phyloP scores from a whole-genome alignment of 2,329 filamentous ascomycete genomes.

The Verticillium albo-atrum region DNA sequence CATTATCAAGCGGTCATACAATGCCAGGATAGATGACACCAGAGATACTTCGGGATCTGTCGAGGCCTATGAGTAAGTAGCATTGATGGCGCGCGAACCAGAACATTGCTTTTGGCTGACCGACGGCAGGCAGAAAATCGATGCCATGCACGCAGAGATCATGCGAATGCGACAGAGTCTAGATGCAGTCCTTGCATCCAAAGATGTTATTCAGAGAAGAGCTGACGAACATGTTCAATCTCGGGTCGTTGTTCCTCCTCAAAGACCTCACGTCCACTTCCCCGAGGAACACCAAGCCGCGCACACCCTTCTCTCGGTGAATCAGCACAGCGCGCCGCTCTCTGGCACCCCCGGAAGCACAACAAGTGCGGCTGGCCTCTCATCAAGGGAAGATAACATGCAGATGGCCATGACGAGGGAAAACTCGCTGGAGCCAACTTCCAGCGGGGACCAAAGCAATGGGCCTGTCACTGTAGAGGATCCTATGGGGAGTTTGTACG shows the following conservation, averaged over 20 bases:
- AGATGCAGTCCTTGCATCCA: slow-evolving; percentile 10
- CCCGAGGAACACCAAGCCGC: slow-evolving; percentile 12
- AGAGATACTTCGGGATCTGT: neutral
- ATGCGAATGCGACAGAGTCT: slow-evolving; percentile 16
- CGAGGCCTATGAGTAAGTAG: neutral
- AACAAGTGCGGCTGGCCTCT: slow-evolving; percentile 13
- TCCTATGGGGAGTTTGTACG: slow-evolving; percentile 49
- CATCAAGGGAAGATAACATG: slow-evolving; percentile 5
- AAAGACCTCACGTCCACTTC: neutral
- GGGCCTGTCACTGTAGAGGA: slow-evolving; percentile 35
- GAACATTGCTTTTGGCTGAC: too few species aligned
- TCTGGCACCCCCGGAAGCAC: slow-evolving; percentile 21
- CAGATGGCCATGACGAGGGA: slow-evolving; percentile 5
- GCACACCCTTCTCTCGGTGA: neutral
- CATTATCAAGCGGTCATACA: neutral
- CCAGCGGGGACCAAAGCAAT: slow-evolving; percentile 23
- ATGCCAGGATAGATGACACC: neutral
- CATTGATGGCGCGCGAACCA: too few species aligned
- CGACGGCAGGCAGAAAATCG: slow-evolving; percentile 19
- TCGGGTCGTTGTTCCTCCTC: too few species aligned
- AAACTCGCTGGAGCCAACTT: slow-evolving; percentile 24
- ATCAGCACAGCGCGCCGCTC: slow-evolving; percentile 6
- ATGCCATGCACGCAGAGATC: slow-evolving; percentile 17
- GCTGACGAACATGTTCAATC: too few species aligned
- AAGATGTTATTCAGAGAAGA: too few species aligned